These are phyloP conservation scores for Aciculosporium take DNA, from an alignment of 2,329 filamentous ascomycete genomes.

Conservation along the genomic window DNA sequence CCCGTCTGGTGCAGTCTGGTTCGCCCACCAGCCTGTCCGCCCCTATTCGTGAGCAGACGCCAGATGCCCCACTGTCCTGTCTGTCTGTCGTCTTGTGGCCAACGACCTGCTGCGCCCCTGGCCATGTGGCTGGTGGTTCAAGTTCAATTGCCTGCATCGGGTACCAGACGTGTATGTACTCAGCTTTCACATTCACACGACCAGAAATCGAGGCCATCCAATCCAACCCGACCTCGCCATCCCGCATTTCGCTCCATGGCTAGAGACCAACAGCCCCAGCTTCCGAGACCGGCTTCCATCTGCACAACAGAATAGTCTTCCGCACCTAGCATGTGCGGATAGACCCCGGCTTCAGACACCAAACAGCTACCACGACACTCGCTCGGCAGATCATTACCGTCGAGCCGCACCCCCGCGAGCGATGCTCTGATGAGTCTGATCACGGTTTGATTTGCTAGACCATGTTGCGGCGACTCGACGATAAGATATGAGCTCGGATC, in stretches of 20 bases:
- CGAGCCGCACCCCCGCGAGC: background rate
- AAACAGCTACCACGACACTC: background rate
- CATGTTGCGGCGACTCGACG: conserved; percentile 25
- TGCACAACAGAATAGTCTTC: background rate
- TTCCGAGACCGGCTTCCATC: background rate
- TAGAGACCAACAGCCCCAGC: background rate
- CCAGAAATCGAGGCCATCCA: too few relatives aligned
- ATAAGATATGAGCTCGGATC: conserved; percentile 70
- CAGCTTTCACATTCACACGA: too few relatives aligned
- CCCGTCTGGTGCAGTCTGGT: too few relatives aligned
- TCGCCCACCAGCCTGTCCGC: too few relatives aligned
- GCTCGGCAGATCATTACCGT: background rate
- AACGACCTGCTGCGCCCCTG: too few relatives aligned
- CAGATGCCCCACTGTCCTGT: too few relatives aligned
- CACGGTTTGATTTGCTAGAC: conserved; percentile 8
- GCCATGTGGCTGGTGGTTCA: too few relatives aligned
- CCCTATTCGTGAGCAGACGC: too few relatives aligned
- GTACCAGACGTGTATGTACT: too few relatives aligned
- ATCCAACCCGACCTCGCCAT: too few relatives aligned
- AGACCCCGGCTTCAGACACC: background rate
- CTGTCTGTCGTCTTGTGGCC: too few relatives aligned
- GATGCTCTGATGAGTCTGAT: conserved; percentile 1
- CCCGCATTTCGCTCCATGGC: background rate
- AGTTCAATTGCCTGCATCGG: too few relatives aligned
- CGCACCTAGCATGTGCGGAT: background rate